Evolutionary conservation across 352 stramenopile species (phyloP).

Genomic region (Pythium aphanidermatum): DNA sequence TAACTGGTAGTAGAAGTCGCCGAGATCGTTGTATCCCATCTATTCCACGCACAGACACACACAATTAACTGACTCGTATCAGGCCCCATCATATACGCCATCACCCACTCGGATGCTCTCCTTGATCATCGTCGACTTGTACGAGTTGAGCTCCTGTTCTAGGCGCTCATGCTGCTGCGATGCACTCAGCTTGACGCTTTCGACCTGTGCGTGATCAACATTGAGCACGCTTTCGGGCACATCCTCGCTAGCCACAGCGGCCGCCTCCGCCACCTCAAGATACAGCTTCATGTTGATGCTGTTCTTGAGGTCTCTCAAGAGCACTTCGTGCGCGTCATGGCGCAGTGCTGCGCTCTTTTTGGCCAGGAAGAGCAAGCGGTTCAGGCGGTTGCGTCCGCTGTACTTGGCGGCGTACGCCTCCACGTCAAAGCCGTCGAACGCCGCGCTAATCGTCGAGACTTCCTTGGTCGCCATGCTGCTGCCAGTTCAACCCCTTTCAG

Average conservation of each 20-base stretch:
- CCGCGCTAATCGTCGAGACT: slow-evolving; percentile 4
- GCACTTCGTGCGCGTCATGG: slow-evolving; percentile 35
- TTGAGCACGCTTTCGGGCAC: slow-evolving; percentile 26
- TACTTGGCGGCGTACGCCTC: slow-evolving; percentile 82
- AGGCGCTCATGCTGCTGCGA: slow-evolving; percentile 72
- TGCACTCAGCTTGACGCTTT: slow-evolving; percentile 57
- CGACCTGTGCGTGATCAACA: slow-evolving; percentile 44
- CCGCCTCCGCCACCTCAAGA: slow-evolving; percentile 43
- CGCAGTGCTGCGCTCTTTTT: slow-evolving; percentile 38
- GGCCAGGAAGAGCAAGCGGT: slow-evolving; percentile 68
- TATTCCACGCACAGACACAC: slow-evolving; percentile 15
- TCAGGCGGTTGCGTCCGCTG: slow-evolving; percentile 66
- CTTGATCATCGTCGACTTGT: slow-evolving; percentile 91
- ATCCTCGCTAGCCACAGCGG: slow-evolving; percentile 19
- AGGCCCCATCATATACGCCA: background rate
- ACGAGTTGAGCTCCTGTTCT: slow-evolving; percentile 87
- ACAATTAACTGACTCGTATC: slow-evolving; percentile 15
- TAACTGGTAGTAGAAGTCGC: slow-evolving; percentile 83
- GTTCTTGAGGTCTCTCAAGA: slow-evolving; percentile 58
- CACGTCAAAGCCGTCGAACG: slow-evolving; percentile 69
- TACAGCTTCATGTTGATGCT: slow-evolving; percentile 71
- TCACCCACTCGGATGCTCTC: slow-evolving; percentile 78
- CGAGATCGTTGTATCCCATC: slow-evolving; percentile 87
- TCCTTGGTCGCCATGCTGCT: slow-evolving; percentile 10
- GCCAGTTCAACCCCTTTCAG: slow-evolving; percentile 18